These are phyloP conservation scores for Tillandsia leiboldiana DNA, from an alignment of 176 grass and related monocot genomes.

Conservation along the genomic window DNA sequence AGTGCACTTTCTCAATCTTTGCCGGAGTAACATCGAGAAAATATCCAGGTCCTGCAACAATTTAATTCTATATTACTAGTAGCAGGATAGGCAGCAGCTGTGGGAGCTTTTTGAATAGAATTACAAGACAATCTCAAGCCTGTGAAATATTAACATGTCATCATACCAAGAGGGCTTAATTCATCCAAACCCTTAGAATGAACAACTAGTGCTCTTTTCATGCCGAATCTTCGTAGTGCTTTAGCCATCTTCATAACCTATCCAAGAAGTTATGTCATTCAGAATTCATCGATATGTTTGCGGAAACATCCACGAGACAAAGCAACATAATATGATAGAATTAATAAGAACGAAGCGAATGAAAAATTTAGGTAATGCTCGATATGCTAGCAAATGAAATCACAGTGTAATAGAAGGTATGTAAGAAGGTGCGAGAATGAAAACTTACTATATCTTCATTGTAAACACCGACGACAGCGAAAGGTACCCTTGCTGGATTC, in stretches of 20 bases:
- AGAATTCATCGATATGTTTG: not conserved
- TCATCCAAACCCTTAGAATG: conserved; percentile 95
- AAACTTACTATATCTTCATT: conserved; percentile 79
- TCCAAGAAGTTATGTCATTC: not conserved
- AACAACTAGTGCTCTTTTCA: conserved; percentile 89
- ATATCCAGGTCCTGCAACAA: conserved; percentile 72
- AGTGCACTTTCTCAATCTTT: conserved; percentile 68
- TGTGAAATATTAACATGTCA: not conserved
- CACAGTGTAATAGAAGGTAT: too few relatives aligned
- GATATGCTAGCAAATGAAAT: too few relatives aligned
- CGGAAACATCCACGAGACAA: not conserved
- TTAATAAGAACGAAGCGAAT: too few relatives aligned
- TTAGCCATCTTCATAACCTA: conserved; percentile 97
- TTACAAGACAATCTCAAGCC: conserved; percentile 10
- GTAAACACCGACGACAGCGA: conserved; percentile 97
- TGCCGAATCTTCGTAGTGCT: conserved; percentile 73
- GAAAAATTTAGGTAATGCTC: too few relatives aligned
- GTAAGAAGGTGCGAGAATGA: not conserved
- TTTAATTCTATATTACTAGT: not conserved
- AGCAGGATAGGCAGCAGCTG: not conserved
- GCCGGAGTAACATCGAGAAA: conserved; percentile 82
- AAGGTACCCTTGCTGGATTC: conserved; percentile 81
- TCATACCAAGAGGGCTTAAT: conserved; percentile 95
- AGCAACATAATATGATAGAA: too few relatives aligned
- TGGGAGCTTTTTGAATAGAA: conserved; percentile 8